Base-by-base conservation (phyloP, 495 filamentous ascomycete genomes). In the Xylaria nigripes region DNA sequence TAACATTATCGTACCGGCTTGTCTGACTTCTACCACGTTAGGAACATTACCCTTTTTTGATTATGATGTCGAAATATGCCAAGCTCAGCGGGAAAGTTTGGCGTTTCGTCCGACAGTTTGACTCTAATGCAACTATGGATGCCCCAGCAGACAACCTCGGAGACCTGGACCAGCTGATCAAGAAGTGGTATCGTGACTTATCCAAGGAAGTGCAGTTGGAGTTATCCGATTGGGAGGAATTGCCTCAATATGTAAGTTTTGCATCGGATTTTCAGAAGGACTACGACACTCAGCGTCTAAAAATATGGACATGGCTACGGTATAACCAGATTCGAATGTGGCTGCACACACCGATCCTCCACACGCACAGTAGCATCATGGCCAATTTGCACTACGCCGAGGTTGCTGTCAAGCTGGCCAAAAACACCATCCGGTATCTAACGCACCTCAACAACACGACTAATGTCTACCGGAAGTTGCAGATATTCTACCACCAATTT, bases 401-500 rank as follows among this genome's bases (percentile, higher is more conserved):
- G 59, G 86, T 76, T 0, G 88, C 83, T 2, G 84, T 92, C 19
- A 81, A 86, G 45, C 75, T 93, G 3, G 86, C 89, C 15, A 89
- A 88, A 61, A 85, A 93, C 59, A 90, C 86, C 0, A 85, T 95
- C 36, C 78, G 82, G 13, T 81, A 86, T 7, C 71, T 95, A 15
- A 82, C 86, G 0, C 80, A 81, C 30, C 76, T 91, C 8, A 90
- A 91, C 64, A 83, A 83, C 61, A 85, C 82, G n/a, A 84, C 86
- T 0, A 84, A 90, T 55, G 82, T 93, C 24, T 95, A 93, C 68
- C 80, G 83, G 8, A 83, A 79, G 6, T 82, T 88, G 50, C 88
- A 93, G 66, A 81, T 90, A 32, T 84, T 84, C 55, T 92, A 91
- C 72, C 89, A 95, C 67, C 89, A 91, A 61, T 95, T 95, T 67